Evolutionary conservation across 495 filamentous ascomycete genomes (phyloP).

Genomic region (Lasiosphaeriaceae sp.): DNA sequence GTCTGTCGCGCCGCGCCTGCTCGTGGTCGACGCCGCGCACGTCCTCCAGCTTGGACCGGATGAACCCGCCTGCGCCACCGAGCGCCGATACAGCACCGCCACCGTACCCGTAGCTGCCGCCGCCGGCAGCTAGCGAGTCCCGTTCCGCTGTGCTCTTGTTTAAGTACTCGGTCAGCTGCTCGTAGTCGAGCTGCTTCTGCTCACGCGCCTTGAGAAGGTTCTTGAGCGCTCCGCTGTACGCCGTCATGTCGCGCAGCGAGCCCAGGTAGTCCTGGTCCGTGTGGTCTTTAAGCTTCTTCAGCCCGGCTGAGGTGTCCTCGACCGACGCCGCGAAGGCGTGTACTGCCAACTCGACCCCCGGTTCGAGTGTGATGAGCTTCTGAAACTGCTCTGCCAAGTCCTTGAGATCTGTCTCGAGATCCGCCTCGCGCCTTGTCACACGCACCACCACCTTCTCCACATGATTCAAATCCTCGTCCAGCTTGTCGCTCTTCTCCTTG

Average conservation of each 20-base stretch:
- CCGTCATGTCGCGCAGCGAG: conserved; percentile 86
- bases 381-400: conserved; percentile 92
- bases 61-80: conserved; percentile 75
- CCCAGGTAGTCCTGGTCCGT: conserved; percentile 95
- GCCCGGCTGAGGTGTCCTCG: conserved; percentile 71
- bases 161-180: conserved; percentile 92
- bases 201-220: conserved; percentile 87
- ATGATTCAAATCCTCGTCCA: conserved; percentile 89
- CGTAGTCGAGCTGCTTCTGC: conserved; percentile 96
- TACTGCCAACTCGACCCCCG: conserved; percentile 74
- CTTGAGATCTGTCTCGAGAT: conserved; percentile 83
- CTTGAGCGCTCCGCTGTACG: conserved; percentile 81
- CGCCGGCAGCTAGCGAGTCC: conserved; percentile 71
- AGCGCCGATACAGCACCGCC: conserved; percentile 44
- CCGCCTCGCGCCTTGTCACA: conserved; percentile 80
- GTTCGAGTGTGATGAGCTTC: conserved; percentile 85
- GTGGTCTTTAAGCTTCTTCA: conserved; percentile 76
- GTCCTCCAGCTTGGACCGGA: conserved; percentile 93
- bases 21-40: conserved; percentile 96
- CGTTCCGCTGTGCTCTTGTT: conserved; percentile 85
- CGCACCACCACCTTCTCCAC: conserved; percentile 91
- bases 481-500: conserved; percentile 85
- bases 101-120: conserved; percentile 55
- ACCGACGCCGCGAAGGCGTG: conserved; percentile 82
- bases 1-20: conserved; percentile 76